phyloP scores from a whole-genome alignment of 257 asterid species.

The Gynochthodes officinalis region DNA sequence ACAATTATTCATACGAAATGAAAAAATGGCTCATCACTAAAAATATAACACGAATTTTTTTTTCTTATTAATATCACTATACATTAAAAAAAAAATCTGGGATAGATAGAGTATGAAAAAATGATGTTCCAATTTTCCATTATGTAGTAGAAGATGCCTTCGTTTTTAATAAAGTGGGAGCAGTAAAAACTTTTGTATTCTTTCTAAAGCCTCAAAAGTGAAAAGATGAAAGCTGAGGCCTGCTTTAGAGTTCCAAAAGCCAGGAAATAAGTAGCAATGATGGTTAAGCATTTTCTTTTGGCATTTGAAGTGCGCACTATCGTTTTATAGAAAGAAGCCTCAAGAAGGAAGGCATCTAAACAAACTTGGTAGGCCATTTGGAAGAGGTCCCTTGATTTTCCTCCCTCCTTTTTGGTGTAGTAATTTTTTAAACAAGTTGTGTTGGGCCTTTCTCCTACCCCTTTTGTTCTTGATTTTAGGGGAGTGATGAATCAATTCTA shows the following conservation, averaged over 20 bases:
- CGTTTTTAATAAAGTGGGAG: conserved; percentile 11
- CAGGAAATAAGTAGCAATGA: background rate
- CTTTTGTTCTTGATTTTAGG: too few relatives aligned
- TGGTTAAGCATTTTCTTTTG: background rate
- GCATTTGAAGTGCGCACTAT: background rate
- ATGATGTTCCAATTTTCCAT: too few relatives aligned
- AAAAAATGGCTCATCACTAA: too few relatives aligned
- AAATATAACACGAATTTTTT: too few relatives aligned
- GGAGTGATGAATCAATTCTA: too few relatives aligned
- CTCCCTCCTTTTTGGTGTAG: background rate
- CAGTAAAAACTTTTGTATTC: background rate
- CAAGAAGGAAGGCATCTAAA: too few relatives aligned
- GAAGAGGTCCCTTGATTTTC: background rate
- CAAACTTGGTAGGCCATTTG: background rate
- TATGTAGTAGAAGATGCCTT: too few relatives aligned
- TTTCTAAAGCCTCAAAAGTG: conserved; percentile 7
- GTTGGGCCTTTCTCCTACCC: too few relatives aligned
- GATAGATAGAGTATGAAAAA: too few relatives aligned
- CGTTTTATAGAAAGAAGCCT: background rate
- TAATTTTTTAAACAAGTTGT: background rate
- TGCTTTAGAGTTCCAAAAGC: conserved; percentile 18
- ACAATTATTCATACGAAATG: too few relatives aligned
- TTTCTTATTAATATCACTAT: too few relatives aligned
- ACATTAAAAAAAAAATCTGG: too few relatives aligned
- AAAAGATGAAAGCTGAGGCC: conserved; percentile 16